Evolutionary conservation across 2,329 filamentous ascomycete genomes (phyloP).

Genomic region (Penicillium crustosum): DNA sequence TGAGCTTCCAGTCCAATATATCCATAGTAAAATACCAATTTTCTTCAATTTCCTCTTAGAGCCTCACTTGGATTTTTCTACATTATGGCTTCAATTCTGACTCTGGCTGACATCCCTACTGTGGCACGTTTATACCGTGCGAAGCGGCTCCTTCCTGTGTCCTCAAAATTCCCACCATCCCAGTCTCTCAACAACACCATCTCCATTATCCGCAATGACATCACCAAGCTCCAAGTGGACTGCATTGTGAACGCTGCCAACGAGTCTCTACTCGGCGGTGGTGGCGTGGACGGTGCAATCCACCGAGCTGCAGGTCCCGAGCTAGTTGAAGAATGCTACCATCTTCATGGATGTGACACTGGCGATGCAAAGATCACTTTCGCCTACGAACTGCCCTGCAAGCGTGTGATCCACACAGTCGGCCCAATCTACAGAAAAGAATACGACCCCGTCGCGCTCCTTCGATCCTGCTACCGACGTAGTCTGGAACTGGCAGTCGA

Average conservation of each 20-base stretch:
- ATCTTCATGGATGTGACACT: slow-evolving; percentile 69
- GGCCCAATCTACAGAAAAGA: slow-evolving; percentile 69
- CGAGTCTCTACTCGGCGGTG: slow-evolving; percentile 71
- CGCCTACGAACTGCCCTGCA: slow-evolving; percentile 72
- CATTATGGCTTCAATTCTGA: slow-evolving; percentile 25
- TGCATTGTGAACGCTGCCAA: slow-evolving; percentile 96
- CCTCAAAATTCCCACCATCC: slow-evolving; percentile 43
- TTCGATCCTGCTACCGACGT: slow-evolving; percentile 67
- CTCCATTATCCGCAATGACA: slow-evolving; percentile 70
- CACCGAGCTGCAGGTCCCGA: slow-evolving; percentile 74
- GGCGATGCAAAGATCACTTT: slow-evolving; percentile 80
- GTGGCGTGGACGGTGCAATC: slow-evolving; percentile 88
- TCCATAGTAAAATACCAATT: background rate
- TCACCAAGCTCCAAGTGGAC: slow-evolving; percentile 74
- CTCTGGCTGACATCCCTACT: slow-evolving; percentile 41
- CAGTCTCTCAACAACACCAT: slow-evolving; percentile 55
- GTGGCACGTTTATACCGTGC: slow-evolving; percentile 64
- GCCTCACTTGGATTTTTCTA: background rate
- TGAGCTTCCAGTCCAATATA: background rate
- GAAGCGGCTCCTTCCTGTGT: slow-evolving; percentile 46
- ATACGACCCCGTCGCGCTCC: slow-evolving; percentile 37
- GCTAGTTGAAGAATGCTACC: slow-evolving; percentile 70
- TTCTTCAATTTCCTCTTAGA: background rate
- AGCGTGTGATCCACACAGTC: slow-evolving; percentile 84
- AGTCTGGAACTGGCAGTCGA: slow-evolving; percentile 71